Conservation (phyloP, 1,139 yeast species). For the Taphrina deformans region DNA sequence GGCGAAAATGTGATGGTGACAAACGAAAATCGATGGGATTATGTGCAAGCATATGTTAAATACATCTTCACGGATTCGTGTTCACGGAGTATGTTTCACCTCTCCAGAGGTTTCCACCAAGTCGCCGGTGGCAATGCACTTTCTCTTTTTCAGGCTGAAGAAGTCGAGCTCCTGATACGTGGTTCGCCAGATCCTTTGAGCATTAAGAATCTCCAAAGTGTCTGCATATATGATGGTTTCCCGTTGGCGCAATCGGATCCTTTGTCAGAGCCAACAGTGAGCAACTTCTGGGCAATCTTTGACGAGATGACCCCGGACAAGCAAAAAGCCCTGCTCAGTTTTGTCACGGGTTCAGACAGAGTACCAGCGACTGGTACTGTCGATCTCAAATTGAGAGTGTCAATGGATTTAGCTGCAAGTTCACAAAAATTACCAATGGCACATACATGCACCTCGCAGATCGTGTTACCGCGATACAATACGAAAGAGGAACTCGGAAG, state of each 20-base stretch:
- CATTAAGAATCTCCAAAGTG: constrained; percentile 62
- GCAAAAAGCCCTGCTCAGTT: constrained; percentile 66
- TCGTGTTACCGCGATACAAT: constrained; percentile 69
- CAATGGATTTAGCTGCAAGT: constrained; percentile 44
- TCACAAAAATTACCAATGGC: constrained; percentile 68
- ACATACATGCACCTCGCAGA: constrained; percentile 91
- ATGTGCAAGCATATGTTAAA: constrained; percentile 61
- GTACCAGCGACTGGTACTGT: constrained; percentile 86
- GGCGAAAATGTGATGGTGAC: constrained; percentile 62
- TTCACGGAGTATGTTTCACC: constrained; percentile 12
- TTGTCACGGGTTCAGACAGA: constrained; percentile 87
- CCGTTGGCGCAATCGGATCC: neutral
- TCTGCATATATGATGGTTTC: constrained; percentile 59
- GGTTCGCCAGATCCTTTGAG: constrained; percentile 75
- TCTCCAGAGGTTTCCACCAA: constrained; percentile 59
- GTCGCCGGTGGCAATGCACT: constrained; percentile 82
- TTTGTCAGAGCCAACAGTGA: constrained; percentile 41
- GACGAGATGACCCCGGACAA: constrained; percentile 49
- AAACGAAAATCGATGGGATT: constrained; percentile 56
- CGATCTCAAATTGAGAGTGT: constrained; percentile 66
- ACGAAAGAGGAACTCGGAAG: constrained; percentile 54
- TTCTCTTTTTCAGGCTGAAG: constrained; percentile 74
- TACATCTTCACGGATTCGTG: constrained; percentile 56
- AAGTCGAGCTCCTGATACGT: constrained; percentile 71
- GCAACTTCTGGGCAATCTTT: constrained; percentile 87